Conservation (phyloP, 2,329 filamentous ascomycete genomes). For the Periconia sp. region DNA sequence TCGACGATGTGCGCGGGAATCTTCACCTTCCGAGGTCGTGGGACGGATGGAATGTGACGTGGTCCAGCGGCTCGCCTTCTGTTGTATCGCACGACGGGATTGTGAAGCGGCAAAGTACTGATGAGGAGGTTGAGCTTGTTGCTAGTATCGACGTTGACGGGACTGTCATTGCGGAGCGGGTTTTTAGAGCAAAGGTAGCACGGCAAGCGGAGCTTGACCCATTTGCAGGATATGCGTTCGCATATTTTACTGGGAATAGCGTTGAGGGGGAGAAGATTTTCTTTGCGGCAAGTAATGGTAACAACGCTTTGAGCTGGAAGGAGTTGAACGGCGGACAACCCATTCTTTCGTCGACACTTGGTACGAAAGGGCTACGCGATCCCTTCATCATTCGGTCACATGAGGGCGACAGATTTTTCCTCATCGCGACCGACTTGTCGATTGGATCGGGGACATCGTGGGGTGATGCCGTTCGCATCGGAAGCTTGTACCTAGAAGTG, state of each 20-base stretch:
- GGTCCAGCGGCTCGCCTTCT: constrained; percentile 38
- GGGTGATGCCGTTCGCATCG: constrained; percentile 50
- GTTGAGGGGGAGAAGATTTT: constrained; percentile 55
- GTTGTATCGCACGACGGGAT: constrained; percentile 41
- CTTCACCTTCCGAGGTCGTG: constrained; percentile 37
- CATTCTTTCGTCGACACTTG: constrained; percentile 49
- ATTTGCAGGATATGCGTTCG: constrained; percentile 54
- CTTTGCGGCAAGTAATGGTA: constrained; percentile 55
- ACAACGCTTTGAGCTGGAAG: constrained; percentile 55
- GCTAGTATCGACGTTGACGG: constrained; percentile 35
- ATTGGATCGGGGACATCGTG: constrained; percentile 59
- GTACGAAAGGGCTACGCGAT: constrained; percentile 55
- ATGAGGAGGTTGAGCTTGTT: constrained; percentile 37
- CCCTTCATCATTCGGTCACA: constrained; percentile 56
- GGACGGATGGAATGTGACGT: constrained; percentile 37
- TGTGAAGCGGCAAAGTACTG: constrained; percentile 37
- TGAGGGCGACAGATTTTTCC: constrained; percentile 55
- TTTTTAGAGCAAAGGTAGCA: constrained; percentile 40
- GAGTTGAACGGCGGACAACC: constrained; percentile 54
- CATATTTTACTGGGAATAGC: constrained; percentile 54
- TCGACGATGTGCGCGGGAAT: constrained; percentile 45
- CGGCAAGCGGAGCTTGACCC: constrained; percentile 35
- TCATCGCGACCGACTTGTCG: constrained; percentile 57
- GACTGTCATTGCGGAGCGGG: constrained; percentile 23
- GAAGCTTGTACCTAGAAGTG: constrained; percentile 55